phyloP scores from a whole-genome alignment of 768 basidiomycete species.

The Kwoniella sp. region DNA sequence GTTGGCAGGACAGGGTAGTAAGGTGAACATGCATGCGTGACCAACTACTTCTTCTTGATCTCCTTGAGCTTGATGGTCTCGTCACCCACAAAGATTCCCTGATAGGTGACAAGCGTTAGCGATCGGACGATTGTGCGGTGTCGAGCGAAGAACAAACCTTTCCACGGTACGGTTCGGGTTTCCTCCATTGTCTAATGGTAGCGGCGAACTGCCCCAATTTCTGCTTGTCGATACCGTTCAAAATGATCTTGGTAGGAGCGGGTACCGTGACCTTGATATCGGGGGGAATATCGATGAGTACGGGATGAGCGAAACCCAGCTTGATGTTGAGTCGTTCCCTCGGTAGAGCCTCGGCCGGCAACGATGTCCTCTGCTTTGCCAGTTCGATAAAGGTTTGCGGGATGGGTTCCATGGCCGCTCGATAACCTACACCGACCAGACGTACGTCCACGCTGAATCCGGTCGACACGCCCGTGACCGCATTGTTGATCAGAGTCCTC shows the following conservation, averaged over 20 bases:
- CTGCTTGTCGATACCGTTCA: constrained; percentile 84
- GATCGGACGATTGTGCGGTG: background rate
- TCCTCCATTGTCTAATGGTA: constrained; percentile 72
- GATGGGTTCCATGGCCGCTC: constrained; percentile 69
- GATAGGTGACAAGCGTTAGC: background rate
- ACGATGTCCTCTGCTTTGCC: constrained; percentile 52
- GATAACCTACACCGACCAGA: constrained; percentile 92
- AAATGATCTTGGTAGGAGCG: constrained; percentile 72
- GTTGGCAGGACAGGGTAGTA: constrained; percentile 20
- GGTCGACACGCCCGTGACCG: constrained; percentile 79
- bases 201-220: constrained; percentile 81
- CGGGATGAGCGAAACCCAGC: constrained; percentile 84
- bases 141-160: constrained; percentile 62
- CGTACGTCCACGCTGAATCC: constrained; percentile 79
- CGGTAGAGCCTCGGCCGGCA: constrained; percentile 40
- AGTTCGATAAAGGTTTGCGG: constrained; percentile 31
- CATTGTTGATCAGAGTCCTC: constrained; percentile 81
- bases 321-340: constrained; percentile 67
- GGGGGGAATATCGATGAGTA: constrained; percentile 73
- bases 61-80: constrained; percentile 87
- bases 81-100: constrained; percentile 92
- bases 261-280: constrained; percentile 78
- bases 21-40: constrained; percentile 3
- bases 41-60: constrained; percentile 85
- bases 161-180: constrained; percentile 95